phyloP scores from a whole-genome alignment of 768 basidiomycete genomes.

The Crassisporium funariophilum region DNA sequence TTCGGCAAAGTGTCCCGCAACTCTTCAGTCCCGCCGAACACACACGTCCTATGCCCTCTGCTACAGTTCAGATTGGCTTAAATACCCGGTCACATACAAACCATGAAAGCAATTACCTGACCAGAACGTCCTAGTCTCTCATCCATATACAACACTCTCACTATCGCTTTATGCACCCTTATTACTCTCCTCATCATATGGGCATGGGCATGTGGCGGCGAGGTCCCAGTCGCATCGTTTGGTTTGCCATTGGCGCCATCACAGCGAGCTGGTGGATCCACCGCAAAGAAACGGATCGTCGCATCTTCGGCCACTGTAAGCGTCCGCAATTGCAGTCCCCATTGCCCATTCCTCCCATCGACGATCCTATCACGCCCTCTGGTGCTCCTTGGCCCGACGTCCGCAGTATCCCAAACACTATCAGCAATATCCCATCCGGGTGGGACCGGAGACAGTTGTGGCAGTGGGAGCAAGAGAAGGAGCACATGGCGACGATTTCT shows the following conservation, averaged over 20 bases:
- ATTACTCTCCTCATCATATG: neutral
- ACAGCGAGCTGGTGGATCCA: constrained; percentile 42
- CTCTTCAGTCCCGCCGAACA: too few species aligned
- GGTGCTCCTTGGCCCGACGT: constrained; percentile 11
- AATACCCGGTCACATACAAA: too few species aligned
- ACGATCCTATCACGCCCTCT: constrained; percentile 6
- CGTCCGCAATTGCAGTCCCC: constrained; percentile 9
- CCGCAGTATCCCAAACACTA: constrained; percentile 25
- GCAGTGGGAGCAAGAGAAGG: constrained; percentile 51
- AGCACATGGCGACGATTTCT: constrained; percentile 45
- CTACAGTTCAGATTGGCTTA: too few species aligned
- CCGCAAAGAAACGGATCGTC: constrained; percentile 40
- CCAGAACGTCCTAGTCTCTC: too few species aligned
- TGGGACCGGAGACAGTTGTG: constrained; percentile 9
- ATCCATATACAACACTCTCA: too few species aligned
- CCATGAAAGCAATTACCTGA: too few species aligned
- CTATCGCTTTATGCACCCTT: too few species aligned
- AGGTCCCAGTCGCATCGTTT: constrained; percentile 61
- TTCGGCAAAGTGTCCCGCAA: too few species aligned
- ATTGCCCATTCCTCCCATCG: constrained; percentile 4
- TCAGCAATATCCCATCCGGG: constrained; percentile 25
- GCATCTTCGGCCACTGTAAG: constrained; percentile 32
- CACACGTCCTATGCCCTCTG: too few species aligned
- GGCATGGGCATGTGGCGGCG: constrained; percentile 13
- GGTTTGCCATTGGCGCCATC: constrained; percentile 67